Conservation (phyloP, 1,284 basidiomycete species). For the Moesziomyces sp. region DNA sequence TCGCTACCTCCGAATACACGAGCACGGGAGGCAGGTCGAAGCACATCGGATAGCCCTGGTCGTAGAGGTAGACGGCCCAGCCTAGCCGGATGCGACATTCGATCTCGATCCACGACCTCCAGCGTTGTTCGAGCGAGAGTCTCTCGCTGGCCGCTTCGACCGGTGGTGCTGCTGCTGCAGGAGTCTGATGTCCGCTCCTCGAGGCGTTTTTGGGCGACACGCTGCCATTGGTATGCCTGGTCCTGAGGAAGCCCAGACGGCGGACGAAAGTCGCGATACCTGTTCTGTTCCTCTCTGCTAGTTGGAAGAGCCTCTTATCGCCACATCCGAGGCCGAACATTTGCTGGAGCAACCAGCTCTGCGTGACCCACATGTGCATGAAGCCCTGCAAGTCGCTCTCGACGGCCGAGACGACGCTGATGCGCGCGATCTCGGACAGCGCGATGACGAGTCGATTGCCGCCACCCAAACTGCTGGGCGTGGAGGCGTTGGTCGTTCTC, state of each 20-base stretch:
- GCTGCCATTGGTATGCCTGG: not conserved
- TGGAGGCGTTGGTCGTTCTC: too few species aligned
- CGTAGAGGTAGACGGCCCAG: conserved; percentile 17
- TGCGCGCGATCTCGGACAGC: conserved; percentile 13
- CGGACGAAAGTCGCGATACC: conserved; percentile 11
- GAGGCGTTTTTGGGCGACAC: too few species aligned
- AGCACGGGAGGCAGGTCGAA: conserved; percentile 15
- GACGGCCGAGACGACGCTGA: conserved; percentile 11
- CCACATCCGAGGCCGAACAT: conserved; percentile 14
- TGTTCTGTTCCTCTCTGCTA: conserved; percentile 19
- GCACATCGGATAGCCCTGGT: conserved; percentile 7
- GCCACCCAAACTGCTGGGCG: too few species aligned
- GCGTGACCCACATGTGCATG: conserved; percentile 7
- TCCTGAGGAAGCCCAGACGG: conserved; percentile 4
- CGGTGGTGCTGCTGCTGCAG: too few species aligned
- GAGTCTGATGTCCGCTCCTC: too few species aligned
- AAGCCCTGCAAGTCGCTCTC: conserved; percentile 12
- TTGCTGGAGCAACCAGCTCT: conserved; percentile 17
- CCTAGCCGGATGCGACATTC: conserved; percentile 12
- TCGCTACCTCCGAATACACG: not conserved
- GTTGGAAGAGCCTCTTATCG: conserved; percentile 13
- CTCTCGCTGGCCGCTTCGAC: not conserved
- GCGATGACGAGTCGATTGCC: conserved; percentile 2
- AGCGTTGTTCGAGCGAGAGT: not conserved
- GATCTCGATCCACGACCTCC: conserved; percentile 11